Percentiles rank a stretch among this genome's conserved stretches.
These are phyloP conservation scores for Carallia pectinifolia DNA, from an alignment of 345 rosid genomes.

Conservation along the genomic window DNA sequence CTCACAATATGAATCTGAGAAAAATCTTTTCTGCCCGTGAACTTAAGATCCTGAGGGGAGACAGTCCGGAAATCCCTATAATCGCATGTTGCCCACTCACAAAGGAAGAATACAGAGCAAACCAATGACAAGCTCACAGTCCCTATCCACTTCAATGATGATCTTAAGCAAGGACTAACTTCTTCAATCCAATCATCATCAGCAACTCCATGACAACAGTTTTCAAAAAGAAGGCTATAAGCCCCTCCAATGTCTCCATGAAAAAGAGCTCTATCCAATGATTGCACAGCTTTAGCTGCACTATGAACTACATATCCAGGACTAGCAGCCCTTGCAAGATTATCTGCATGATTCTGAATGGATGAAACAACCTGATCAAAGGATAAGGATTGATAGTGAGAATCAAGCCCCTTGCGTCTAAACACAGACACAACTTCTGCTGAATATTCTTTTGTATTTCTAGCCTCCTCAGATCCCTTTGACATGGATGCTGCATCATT, in stretches of 20 bases:
- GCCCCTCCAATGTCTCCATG: slow-evolving; percentile 72
- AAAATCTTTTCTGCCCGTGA: slow-evolving; percentile 82
- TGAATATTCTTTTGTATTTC: slow-evolving; percentile 52
- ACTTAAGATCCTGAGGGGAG: slow-evolving; percentile 55
- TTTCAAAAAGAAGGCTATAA: slow-evolving; percentile 66
- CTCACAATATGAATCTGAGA: slow-evolving; percentile 76
- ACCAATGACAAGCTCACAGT: slow-evolving; percentile 60
- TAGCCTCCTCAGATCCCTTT: slow-evolving; percentile 63
- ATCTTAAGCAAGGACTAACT: slow-evolving; percentile 76
- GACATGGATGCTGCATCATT: slow-evolving; percentile 65
- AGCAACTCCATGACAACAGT: slow-evolving; percentile 64
- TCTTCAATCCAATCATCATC: slow-evolving; percentile 82
- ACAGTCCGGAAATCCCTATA: slow-evolving; percentile 76
- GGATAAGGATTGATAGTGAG: slow-evolving; percentile 67
- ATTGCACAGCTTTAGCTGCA: slow-evolving; percentile 84
- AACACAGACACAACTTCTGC: slow-evolving; percentile 47
- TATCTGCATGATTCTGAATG: slow-evolving; percentile 69
- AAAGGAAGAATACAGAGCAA: slow-evolving; percentile 77
- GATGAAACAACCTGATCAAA: slow-evolving; percentile 66
- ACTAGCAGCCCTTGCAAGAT: slow-evolving; percentile 68
- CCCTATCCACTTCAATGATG: slow-evolving; percentile 81
- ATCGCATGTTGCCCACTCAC: slow-evolving; percentile 97
- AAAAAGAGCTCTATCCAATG: slow-evolving; percentile 75
- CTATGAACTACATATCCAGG: slow-evolving; percentile 64
- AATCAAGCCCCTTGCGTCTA: slow-evolving; percentile 63